These are phyloP conservation scores for Ensete ventricosum DNA, from an alignment of 176 grass and related monocot genomes.

Conservation along the genomic window DNA sequence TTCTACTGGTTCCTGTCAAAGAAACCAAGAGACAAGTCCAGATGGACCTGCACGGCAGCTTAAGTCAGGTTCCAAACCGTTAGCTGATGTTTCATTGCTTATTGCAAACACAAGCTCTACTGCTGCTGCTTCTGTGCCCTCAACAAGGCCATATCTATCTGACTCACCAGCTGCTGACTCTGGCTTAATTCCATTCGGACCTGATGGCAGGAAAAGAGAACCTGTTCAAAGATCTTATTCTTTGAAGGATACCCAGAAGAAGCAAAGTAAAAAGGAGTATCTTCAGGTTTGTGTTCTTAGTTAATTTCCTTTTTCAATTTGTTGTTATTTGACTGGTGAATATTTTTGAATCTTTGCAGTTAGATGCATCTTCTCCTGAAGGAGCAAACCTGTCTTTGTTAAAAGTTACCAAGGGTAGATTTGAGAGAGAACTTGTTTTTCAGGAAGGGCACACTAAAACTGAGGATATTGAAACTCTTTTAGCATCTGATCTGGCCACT, in stretches of 20 bases:
- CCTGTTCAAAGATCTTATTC: conserved; percentile 38
- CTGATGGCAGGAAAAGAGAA: conserved; percentile 48
- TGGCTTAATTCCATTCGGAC: neutral
- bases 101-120: neutral
- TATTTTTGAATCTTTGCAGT: conserved; percentile 37
- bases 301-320: conserved; percentile 15
- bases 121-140: neutral
- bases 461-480: conserved; percentile 4
- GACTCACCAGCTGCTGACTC: neutral
- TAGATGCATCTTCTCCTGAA: conserved; percentile 30
- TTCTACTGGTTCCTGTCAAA: neutral
- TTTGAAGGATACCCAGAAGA: conserved; percentile 60
- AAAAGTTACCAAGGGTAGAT: conserved; percentile 24
- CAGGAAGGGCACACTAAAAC: conserved; percentile 16
- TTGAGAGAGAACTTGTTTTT: neutral
- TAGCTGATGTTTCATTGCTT: neutral
- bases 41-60: neutral
- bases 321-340: conserved; percentile 6
- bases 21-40: neutral
- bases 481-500: neutral
- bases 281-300: conserved; percentile 39
- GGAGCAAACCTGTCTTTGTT: conserved; percentile 27
- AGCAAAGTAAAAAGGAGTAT: conserved; percentile 29
- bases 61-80: neutral
- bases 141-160: neutral